Evolutionary conservation across 164 flowering plant genomes (phyloP).

Genomic region (Magnolia officinalis): DNA sequence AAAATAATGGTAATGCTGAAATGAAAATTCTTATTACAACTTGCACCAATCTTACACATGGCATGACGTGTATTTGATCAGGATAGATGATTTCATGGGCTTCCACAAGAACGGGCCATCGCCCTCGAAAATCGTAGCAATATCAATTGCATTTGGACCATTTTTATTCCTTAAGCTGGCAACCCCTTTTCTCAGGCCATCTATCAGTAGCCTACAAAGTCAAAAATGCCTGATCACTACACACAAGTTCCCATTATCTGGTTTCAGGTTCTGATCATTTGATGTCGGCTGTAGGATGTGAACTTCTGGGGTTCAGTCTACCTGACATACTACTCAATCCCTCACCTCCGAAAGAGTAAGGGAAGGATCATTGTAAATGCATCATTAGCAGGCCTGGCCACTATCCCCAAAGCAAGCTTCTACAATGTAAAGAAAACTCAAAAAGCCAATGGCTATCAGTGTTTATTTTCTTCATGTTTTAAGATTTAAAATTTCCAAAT

Average conservation of each 20-base stretch:
- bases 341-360: constrained; percentile 37
- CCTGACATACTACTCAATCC: constrained; percentile 39
- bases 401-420: constrained; percentile 32
- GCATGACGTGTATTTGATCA: no score
- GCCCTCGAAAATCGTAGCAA: no score
- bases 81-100: background rate
- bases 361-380: constrained; percentile 44
- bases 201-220: no score
- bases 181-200: no score
- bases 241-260: no score
- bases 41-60: background rate
- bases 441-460: background rate
- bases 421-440: constrained; percentile 30
- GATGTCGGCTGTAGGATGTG: constrained; percentile 28
- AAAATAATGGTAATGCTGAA: constrained; percentile 42
- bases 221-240: no score
- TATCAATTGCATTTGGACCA: no score
- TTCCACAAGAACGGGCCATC: no score
- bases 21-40: background rate
- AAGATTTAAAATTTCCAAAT: no score
- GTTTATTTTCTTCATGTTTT: background rate
- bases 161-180: no score
- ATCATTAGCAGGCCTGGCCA: constrained; percentile 36
- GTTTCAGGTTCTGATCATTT: background rate
- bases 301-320: constrained; percentile 61